Evolutionary conservation across 1,284 basidiomycete genomes (phyloP), one percentile per base, ranked within the genome.

Genomic region (Naganishia sp.): DNA sequence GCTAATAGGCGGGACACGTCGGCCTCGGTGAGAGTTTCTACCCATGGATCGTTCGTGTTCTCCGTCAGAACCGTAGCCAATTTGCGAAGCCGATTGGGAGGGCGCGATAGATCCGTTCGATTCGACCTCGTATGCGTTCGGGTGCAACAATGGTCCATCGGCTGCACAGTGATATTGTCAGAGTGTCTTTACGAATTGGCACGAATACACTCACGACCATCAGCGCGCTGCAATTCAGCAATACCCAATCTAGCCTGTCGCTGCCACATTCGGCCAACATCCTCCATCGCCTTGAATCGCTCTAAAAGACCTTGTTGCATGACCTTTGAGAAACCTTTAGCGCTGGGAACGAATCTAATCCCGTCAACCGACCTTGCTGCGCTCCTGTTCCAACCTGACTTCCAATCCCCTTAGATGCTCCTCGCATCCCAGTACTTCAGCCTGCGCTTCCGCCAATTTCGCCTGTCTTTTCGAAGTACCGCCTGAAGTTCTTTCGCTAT

Each of bases 41-140:
- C 64, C 55, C 15, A 39, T 15, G 23, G 43, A 45, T 28, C 56
- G 66, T 31, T 65, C 72, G 39, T 67, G 66, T 15, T 78, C 77
- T 9, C 60, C 61, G 23, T 67, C 66, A 7, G 66, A 67, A 33
- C 76, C 75, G 60, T 75, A 75, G 18, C 75, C 77, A 18, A 76
- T 72, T 67, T 79, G 76, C 4, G 79, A 80, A 2, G 79, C 79
- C 16, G 79, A 80, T 70, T 80, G 78, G 0, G 78, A 80, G 0
- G 79, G 79, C 1, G 78, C 78, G n/a, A 80, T 69, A 0, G 79
- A 80, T n/a, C 75, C 76, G 70, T 80, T 80, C 25, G 79, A 80
- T 68, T 80, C 77, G 56, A 79, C 70, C 70, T 80, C 79, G 67
- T 70, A 80, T 4, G 78, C 75, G 67, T 76, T 73, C 21, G 71